phyloP scores from a whole-genome alignment of 1,139 yeast genomes.

The Yamadazyma dendronema region DNA sequence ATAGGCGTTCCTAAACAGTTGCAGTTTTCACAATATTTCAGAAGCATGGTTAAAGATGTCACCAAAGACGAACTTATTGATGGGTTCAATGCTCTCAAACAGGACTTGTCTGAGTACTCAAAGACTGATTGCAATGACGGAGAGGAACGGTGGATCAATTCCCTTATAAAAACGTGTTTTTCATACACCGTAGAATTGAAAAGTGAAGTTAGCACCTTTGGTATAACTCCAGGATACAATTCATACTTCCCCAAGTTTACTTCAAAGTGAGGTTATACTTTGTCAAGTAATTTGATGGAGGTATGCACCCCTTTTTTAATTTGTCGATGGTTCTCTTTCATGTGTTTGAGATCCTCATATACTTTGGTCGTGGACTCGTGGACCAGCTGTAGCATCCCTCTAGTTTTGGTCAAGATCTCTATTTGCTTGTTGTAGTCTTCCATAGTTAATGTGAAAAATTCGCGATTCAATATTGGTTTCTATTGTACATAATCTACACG shows the following conservation, averaged over 20 bases:
- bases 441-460: conserved; percentile 4
- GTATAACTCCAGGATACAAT: conserved; percentile 30
- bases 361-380: conserved; percentile 15
- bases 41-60: conserved; percentile 12
- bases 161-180: conserved; percentile 27
- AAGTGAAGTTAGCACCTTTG: conserved; percentile 15
- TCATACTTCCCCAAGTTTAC: conserved; percentile 40
- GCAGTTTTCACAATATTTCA: conserved; percentile 33
- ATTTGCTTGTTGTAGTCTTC: conserved; percentile 14
- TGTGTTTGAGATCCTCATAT: conserved; percentile 12
- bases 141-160: conserved; percentile 21
- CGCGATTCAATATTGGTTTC: not conserved
- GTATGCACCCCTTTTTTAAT: conserved; percentile 5
- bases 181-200: conserved; percentile 20
- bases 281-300: conserved; percentile 10
- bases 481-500: not conserved
- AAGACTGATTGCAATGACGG: conserved; percentile 13
- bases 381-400: conserved; percentile 15
- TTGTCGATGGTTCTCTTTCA: conserved; percentile 11
- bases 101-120: conserved; percentile 8
- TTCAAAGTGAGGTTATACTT: conserved; percentile 1
- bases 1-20: conserved; percentile 79
- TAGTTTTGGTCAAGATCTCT: conserved; percentile 13
- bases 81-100: conserved; percentile 18
- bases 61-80: conserved; percentile 12